Percentiles rank a stretch among this genome's conserved stretches.
These are phyloP conservation scores for Aspergillus sp. DNA, from an alignment of 2,329 filamentous ascomycete species.

Conservation along the genomic window DNA sequence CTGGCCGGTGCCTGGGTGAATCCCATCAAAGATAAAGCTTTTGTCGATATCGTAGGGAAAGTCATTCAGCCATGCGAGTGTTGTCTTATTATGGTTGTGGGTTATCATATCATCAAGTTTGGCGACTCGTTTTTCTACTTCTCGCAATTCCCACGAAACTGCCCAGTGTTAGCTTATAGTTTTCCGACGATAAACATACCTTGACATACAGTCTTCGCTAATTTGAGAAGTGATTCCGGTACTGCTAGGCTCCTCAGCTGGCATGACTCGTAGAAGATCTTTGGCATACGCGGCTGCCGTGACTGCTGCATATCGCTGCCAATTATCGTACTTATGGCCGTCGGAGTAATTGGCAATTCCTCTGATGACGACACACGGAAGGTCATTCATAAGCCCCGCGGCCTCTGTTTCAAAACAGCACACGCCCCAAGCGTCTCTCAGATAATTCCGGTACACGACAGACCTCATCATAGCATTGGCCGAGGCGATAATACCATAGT, in stretches of 20 bases:
- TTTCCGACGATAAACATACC: no score
- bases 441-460: slow-evolving; percentile 16
- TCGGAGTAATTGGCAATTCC: slow-evolving; percentile 28
- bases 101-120: no score
- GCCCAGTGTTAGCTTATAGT: no score
- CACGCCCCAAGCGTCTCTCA: slow-evolving; percentile 7
- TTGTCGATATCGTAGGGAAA: no score
- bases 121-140: no score
- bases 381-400: slow-evolving; percentile 24
- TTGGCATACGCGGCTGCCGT: slow-evolving; percentile 20
- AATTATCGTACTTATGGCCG: slow-evolving; percentile 15
- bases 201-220: no score
- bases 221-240: no score
- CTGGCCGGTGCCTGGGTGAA: no score
- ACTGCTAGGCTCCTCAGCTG: background rate
- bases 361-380: slow-evolving; percentile 18
- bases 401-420: slow-evolving; percentile 23
- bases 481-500: slow-evolving; percentile 30
- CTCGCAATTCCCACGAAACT: no score
- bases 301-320: slow-evolving; percentile 21
- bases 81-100: no score
- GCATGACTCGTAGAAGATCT: slow-evolving; percentile 12
- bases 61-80: no score
- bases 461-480: slow-evolving; percentile 27
- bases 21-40: no score